A percentile compares a stretch with the other conserved stretches of the same genome.
phyloP scores from a whole-genome alignment of 139 green algal genomes.

The Haematococcus lacustris region DNA sequence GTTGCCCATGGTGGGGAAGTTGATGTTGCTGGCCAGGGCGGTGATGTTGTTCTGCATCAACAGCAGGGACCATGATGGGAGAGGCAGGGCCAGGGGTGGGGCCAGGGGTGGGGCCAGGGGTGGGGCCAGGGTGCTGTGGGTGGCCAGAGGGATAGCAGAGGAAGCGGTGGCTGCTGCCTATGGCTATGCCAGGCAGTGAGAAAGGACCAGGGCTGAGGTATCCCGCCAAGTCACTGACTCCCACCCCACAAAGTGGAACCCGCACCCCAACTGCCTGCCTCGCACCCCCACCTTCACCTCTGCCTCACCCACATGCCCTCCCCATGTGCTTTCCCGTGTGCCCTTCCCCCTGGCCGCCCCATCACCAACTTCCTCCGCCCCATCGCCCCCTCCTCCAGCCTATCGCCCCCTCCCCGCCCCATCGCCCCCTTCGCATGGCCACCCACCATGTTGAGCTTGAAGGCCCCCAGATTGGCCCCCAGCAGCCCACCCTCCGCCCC shows the following conservation, averaged over 20 bases:
- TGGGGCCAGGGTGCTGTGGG: neutral
- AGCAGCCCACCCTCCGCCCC: neutral
- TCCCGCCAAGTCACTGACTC: neutral
- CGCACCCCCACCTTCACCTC: too few species aligned
- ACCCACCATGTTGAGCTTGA: conserved; percentile 11
- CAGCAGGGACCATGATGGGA: neutral
- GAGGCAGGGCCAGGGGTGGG: too few species aligned
- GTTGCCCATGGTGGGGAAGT: neutral
- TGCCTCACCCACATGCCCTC: too few species aligned
- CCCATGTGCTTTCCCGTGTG: too few species aligned
- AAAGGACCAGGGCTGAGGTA: neutral
- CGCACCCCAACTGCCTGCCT: neutral
- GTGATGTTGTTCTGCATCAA: conserved; percentile 10
- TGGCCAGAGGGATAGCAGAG: neutral
- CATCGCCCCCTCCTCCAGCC: too few species aligned
- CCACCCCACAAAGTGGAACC: neutral
- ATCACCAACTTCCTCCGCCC: too few species aligned
- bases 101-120: too few species aligned
- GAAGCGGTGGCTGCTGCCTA: neutral
- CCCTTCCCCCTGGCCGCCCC: too few species aligned
- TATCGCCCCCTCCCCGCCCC: neutral
- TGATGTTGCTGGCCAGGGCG: conserved; percentile 2
- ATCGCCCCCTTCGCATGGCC: neutral
- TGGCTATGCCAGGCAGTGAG: neutral
- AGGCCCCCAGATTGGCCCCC: conserved; percentile 1